Evolutionary conservation across 352 stramenopile species (phyloP), one percentile per base, ranked within the genome.

Genomic region (Phytophthora tentaculata): DNA sequence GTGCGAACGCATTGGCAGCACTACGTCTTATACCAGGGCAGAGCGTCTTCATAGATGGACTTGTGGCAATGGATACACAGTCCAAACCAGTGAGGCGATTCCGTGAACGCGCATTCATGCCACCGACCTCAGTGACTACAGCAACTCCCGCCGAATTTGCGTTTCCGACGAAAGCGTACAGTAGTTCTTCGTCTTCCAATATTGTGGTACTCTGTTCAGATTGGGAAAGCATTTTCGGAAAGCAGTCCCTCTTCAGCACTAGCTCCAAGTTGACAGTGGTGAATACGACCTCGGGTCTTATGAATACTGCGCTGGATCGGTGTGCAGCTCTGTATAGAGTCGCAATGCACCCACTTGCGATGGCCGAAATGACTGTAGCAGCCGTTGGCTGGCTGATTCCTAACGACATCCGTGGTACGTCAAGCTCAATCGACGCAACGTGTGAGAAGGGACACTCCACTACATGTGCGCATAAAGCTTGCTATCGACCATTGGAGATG

Each of bases 161-260:
- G 14, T 89, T 91, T 47, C 52, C 71, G 22, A 61, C 49, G 19
- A 62, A 67, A 50, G 35, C 45, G 0, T 73, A 76, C 20, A 60
- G 7, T 17, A 45, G 12, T 2, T 61, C 56, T 0, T 66, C 47
- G 9, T 63, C 64, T 19, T 77, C 71, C 5, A 41, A 55, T 45
- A 23, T 88, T 47, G 76, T 90, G 1, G 77, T 67, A 3, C 53
- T 91, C n/a, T 85, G 81, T 52, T 89, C 83, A 2, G 83, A 91
- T 58, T 91, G 83, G 83, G 71, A 73, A 20, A 81, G 55, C 19
- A 80, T 91, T 20, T 91, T 91, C 51, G 83, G 83, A 2, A 79
- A 74, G 17, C 83, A 91, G 54, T 88, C 81, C 20, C 66, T 83
- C 26, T 84, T 90, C 54, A 62, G 26, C 35, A 66, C 66, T 24